These are phyloP conservation scores for Fusarium kyushuense DNA, from an alignment of 2,329 filamentous ascomycete species.

Conservation along the genomic window DNA sequence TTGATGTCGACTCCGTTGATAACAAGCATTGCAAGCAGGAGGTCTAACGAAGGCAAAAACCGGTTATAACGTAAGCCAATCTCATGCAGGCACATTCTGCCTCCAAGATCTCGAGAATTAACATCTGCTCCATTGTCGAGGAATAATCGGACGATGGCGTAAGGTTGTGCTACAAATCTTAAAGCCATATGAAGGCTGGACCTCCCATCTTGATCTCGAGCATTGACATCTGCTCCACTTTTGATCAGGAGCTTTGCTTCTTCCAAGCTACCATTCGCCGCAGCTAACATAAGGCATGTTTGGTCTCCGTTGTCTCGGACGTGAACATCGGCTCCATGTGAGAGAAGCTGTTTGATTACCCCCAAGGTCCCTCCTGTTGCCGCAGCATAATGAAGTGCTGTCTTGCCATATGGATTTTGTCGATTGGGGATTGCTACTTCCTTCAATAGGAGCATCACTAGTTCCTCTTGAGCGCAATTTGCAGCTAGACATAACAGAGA, in stretches of 20 bases:
- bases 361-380: rapidly evolving
- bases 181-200: neutral
- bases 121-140: neutral
- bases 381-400: neutral
- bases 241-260: rapidly evolving
- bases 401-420: rapidly evolving
- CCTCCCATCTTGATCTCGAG: rapidly evolving
- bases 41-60: neutral
- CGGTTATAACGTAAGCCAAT: rapidly evolving
- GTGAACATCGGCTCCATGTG: neutral
- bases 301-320: rapidly evolving
- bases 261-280: rapidly evolving
- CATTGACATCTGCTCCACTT: neutral
- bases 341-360: rapidly evolving
- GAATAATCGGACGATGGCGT: rapidly evolving
- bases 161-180: rapidly evolving
- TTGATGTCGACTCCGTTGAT: rapidly evolving
- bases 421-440: rapidly evolving
- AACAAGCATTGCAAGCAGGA: rapidly evolving
- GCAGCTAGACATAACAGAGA: rapidly evolving
- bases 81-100: neutral
- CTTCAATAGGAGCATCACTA: rapidly evolving
- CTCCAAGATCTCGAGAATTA: rapidly evolving
- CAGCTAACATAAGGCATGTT: rapidly evolving
- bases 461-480: rapidly evolving